These are phyloP conservation scores for Phytophthora capsici DNA, from an alignment of 352 stramenopile species.

Conservation along the genomic window DNA sequence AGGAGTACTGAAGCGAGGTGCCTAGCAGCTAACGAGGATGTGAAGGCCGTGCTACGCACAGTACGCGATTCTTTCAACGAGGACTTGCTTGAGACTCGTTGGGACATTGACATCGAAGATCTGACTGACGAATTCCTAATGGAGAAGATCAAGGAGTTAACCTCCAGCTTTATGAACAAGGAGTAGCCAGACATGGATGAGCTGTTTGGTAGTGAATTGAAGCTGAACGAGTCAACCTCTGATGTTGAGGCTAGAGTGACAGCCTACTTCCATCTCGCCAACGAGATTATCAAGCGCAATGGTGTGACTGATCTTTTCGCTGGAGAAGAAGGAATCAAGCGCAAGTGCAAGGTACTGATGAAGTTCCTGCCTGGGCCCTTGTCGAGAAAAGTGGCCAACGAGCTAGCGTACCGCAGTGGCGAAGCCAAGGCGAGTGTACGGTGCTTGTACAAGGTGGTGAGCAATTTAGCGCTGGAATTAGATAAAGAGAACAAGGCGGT, in stretches of 20 bases:
- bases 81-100: slow-evolving; percentile 15
- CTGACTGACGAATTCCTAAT: slow-evolving; percentile 16
- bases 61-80: slow-evolving; percentile 16
- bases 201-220: slow-evolving; percentile 8
- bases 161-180: slow-evolving; percentile 12
- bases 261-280: slow-evolving; percentile 15
- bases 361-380: not conserved
- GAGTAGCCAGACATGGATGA: slow-evolving; percentile 8
- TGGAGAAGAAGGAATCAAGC: slow-evolving; percentile 2
- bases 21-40: slow-evolving; percentile 9
- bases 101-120: slow-evolving; percentile 11
- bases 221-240: slow-evolving; percentile 9
- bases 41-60: not conserved
- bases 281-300: slow-evolving; percentile 20
- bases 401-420: slow-evolving; percentile 8
- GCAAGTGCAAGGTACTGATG: slow-evolving; percentile 16
- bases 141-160: slow-evolving; percentile 22
- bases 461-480: slow-evolving; percentile 3
- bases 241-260: slow-evolving; percentile 12
- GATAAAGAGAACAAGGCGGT: slow-evolving; percentile 3
- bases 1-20: slow-evolving; percentile 21
- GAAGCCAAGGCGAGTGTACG: slow-evolving; percentile 9
- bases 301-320: slow-evolving; percentile 7
- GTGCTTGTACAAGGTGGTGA: slow-evolving; percentile 18
- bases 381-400: not conserved